A percentile compares a stretch with the other conserved stretches of the same genome.
Conservation (phyloP, 495 filamentous ascomycete species). For the Collariella sp. region DNA sequence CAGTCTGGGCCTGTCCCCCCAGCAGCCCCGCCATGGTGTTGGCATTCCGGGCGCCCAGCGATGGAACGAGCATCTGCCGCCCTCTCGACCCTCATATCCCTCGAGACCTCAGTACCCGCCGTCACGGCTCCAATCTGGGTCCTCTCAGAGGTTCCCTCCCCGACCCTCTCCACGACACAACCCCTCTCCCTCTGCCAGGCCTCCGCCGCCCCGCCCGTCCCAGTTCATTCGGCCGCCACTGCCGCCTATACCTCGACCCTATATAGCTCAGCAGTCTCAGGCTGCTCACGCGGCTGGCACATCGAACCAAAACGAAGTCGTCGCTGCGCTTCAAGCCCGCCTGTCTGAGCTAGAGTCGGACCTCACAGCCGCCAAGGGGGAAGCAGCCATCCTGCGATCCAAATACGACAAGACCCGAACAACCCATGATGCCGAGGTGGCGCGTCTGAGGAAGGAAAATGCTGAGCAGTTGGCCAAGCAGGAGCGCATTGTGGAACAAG, state of each 20-base stretch:
- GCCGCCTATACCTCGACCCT: constrained; percentile 8
- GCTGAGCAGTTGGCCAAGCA: constrained; percentile 41
- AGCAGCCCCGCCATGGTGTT: constrained; percentile 4
- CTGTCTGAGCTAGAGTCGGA: constrained; percentile 35
- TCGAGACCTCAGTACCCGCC: constrained; percentile 12
- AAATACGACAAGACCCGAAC: constrained; percentile 36
- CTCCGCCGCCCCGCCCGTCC: constrained; percentile 14
- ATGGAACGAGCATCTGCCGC: constrained; percentile 18
- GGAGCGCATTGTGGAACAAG: constrained; percentile 38
- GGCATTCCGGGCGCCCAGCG: constrained; percentile 17
- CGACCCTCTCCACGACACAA: constrained; percentile 18
- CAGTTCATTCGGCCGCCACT: constrained; percentile 20
- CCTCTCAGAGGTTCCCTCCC: constrained; percentile 10
- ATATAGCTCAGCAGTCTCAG: constrained; percentile 14
- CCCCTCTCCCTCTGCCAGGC: constrained; percentile 4
- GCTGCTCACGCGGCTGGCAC: not conserved
- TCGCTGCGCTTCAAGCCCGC: constrained; percentile 23
- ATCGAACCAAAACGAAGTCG: constrained; percentile 15
- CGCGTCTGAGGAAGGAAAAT: constrained; percentile 35
- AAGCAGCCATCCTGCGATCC: constrained; percentile 46
- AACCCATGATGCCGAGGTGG: constrained; percentile 38
- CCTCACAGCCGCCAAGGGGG: constrained; percentile 39
- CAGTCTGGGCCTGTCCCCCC: constrained; percentile 8
- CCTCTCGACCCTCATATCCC: constrained; percentile 3
- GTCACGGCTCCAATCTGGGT: not conserved